A percentile compares a stretch with the other conserved stretches of the same genome.
Evolutionary conservation across 2,329 filamentous ascomycete species (phyloP).

Genomic region (Calonectria pteridis): DNA sequence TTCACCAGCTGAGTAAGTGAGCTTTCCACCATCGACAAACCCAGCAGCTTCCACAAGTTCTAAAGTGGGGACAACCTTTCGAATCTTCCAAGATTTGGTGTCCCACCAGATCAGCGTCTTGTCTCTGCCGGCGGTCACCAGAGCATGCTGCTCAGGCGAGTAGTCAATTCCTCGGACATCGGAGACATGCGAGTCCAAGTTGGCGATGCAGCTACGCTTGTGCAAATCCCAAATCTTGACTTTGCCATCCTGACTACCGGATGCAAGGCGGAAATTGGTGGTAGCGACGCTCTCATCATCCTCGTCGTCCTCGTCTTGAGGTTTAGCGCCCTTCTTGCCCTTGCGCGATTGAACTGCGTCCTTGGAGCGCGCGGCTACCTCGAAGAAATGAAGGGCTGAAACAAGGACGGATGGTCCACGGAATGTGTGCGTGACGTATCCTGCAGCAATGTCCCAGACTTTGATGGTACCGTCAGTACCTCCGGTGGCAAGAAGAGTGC

Average conservation of each 20-base stretch:
- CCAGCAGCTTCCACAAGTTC: constrained; percentile 89
- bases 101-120: constrained; percentile 97
- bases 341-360: constrained; percentile 44
- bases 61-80: constrained; percentile 84
- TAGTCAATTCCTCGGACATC: constrained; percentile 92
- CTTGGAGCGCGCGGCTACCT: constrained; percentile 67
- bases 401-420: constrained; percentile 92
- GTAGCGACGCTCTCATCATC: constrained; percentile 58
- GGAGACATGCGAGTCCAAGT: constrained; percentile 92
- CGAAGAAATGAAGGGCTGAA: constrained; percentile 92
- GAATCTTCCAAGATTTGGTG: constrained; percentile 83
- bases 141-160: constrained; percentile 76
- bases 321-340: constrained; percentile 49
- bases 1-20: constrained; percentile 88
- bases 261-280: constrained; percentile 82
- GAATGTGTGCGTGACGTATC: constrained; percentile 95
- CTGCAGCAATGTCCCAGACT: constrained; percentile 93
- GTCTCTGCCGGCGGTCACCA: constrained; percentile 90
- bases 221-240: constrained; percentile 92
- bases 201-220: constrained; percentile 81
- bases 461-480: constrained; percentile 95
- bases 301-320: constrained; percentile 50
- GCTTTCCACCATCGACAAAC: constrained; percentile 77
- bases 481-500: constrained; percentile 91
- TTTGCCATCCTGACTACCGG: constrained; percentile 94